Base-by-base conservation (phyloP, 306 rosid genomes). In the Senna tora region DNA sequence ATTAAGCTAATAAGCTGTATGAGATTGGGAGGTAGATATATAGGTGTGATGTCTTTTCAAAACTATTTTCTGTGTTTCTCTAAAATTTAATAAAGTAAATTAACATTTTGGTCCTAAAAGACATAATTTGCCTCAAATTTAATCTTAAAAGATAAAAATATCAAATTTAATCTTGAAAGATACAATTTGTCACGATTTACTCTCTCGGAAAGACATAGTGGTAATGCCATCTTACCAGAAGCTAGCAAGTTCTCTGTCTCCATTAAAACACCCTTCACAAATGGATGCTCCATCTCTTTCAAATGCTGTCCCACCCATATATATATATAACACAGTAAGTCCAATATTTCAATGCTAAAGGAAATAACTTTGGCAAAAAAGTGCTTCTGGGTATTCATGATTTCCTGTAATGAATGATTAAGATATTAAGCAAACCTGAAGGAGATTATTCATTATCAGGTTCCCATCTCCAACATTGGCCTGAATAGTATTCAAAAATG, bases 391-490 rank as follows among this genome's bases (percentile, higher is more conserved):
- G 6, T 42, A 20, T 12, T 36, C 9, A 25, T 63, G 41, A 14
- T 47, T 36, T 4, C 25, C 45, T 25, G 20, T 14, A 46, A 30
- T 15, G 72, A 51, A 47, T 36, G 17, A 16, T 77, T 33, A 46
- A 45, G 69, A 67, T 25, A 59, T 43, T 58, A 53, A 50, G 52
- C 88, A 39, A 2, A 95, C 99, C 97, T 91, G 84, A 75, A 95
- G 96, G 66, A 95, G 93, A 80, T 95, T 95, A 43, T 91, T 95
- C 96, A 95, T 88, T 71, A 91, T 91, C 60, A 91, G 77, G 74
- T 90, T 86, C 69, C 97, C 99, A 47, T 95, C 99, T 7, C 96
- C 99, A 2, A 95, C 84, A 54, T 91, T 89, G 67, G 99, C 89
- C 47, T 91, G 93, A 69, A 95, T 95, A 46, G 88, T 85, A 59